Conservation (phyloP, 441 rosid species). For the Cnidoscolus chayamansa region DNA sequence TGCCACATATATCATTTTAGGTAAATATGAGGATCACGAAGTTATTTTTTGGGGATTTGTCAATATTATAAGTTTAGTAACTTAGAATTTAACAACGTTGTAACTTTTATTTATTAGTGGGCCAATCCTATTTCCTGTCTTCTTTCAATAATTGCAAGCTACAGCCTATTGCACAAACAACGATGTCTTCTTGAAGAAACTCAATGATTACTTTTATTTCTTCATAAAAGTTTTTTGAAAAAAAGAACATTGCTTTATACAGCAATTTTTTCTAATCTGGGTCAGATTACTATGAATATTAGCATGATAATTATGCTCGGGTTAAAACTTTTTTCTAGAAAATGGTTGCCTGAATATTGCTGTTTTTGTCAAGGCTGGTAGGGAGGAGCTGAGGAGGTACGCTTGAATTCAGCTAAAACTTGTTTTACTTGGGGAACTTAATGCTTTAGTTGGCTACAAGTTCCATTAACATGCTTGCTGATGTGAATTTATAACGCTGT, state of each 20-base stretch:
- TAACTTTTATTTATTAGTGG: neutral
- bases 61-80: neutral
- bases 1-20: neutral
- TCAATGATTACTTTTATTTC: neutral
- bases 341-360: neutral
- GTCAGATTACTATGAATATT: neutral
- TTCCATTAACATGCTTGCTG: neutral
- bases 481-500: neutral
- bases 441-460: neutral
- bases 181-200: neutral
- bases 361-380: constrained; percentile 10
- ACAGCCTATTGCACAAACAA: neutral
- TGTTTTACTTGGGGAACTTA: neutral
- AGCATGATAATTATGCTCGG: neutral
- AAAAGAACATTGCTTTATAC: neutral
- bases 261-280: neutral
- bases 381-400: neutral
- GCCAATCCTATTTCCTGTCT: neutral
- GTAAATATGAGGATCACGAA: neutral
- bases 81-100: neutral
- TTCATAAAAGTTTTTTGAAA: neutral
- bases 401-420: neutral
- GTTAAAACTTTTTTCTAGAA: neutral
- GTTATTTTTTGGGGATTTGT: constrained; percentile 7
- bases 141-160: neutral